phyloP scores from a whole-genome alignment of 805 yeast species.

The Starmerella sp. region DNA sequence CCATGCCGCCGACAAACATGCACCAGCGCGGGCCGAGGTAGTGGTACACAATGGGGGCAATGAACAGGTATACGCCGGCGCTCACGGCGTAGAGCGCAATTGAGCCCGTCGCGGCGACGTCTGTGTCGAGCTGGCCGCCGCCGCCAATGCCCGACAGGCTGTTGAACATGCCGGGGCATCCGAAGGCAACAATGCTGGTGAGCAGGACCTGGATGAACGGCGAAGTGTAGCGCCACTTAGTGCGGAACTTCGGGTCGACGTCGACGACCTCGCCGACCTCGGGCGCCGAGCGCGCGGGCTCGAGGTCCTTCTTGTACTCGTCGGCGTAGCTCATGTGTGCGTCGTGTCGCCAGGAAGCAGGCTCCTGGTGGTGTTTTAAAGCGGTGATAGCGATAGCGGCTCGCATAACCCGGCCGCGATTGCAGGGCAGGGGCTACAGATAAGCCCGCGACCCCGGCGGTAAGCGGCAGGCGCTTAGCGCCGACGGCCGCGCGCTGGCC shows the following conservation, averaged over 20 bases:
- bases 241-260: not conserved
- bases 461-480: not conserved
- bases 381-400: not conserved
- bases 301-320: not conserved
- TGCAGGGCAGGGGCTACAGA: not conserved
- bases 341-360: too few species aligned
- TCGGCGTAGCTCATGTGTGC: not conserved
- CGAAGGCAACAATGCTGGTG: slow-evolving; percentile 27
- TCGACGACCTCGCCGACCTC: slow-evolving; percentile 2
- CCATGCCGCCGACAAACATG: slow-evolving; percentile 43
- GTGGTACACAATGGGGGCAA: slow-evolving; percentile 27
- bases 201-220: slow-evolving; percentile 23
- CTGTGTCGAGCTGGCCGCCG: slow-evolving; percentile 27
- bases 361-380: too few species aligned
- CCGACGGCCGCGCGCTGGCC: not conserved
- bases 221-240: slow-evolving; percentile 13
- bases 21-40: slow-evolving; percentile 25
- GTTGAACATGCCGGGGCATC: slow-evolving; percentile 30
- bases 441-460: not conserved
- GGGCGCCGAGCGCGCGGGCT: not conserved
- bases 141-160: slow-evolving; percentile 29
- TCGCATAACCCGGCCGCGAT: not conserved
- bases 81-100: slow-evolving; percentile 26
- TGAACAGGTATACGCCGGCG: slow-evolving; percentile 24
- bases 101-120: slow-evolving; percentile 26